Evolutionary conservation across 495 filamentous ascomycete genomes (phyloP).

Genomic region (Lasiosphaeriaceae sp.): DNA sequence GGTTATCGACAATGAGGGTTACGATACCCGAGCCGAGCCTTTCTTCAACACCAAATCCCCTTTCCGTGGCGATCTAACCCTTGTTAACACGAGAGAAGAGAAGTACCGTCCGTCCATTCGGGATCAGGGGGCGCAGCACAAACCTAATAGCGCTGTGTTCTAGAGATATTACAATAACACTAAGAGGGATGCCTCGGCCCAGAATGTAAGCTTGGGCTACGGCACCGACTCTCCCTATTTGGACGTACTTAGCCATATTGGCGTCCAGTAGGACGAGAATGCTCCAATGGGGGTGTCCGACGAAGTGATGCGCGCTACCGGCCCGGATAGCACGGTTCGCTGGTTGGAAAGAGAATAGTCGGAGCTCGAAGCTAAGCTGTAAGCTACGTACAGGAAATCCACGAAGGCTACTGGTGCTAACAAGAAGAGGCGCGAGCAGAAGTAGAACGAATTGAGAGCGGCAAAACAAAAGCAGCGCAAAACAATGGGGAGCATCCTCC

Average conservation of each 20-base stretch:
- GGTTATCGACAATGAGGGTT: constrained; percentile 9
- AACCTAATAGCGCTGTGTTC: constrained; percentile 2
- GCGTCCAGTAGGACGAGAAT: constrained; percentile 1
- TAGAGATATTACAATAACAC: constrained; percentile 1
- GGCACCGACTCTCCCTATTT: constrained; percentile 1
- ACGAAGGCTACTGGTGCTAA: constrained; percentile 1
- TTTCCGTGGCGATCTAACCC: not conserved
- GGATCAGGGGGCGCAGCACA: constrained; percentile 1
- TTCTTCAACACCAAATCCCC: not conserved
- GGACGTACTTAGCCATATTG: constrained; percentile 1
- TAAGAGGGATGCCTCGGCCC: constrained; percentile 1
- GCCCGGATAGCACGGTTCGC: not conserved
- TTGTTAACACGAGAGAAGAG: constrained; percentile 2
- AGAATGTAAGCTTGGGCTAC: constrained; percentile 1
- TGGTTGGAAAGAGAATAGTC: constrained; percentile 1
- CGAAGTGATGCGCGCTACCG: constrained; percentile 1
- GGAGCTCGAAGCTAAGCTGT: not conserved
- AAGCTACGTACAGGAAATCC: not conserved
- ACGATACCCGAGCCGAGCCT: constrained; percentile 7
- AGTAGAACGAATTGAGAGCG: constrained; percentile 1
- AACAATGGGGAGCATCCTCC: constrained; percentile 2
- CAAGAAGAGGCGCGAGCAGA: not conserved
- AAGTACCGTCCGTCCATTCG: not conserved
- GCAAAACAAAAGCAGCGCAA: constrained; percentile 2
- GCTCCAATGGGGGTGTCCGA: constrained; percentile 2